phyloP scores from a whole-genome alignment of 352 stramenopile species.

The Pythium rishiriense region DNA sequence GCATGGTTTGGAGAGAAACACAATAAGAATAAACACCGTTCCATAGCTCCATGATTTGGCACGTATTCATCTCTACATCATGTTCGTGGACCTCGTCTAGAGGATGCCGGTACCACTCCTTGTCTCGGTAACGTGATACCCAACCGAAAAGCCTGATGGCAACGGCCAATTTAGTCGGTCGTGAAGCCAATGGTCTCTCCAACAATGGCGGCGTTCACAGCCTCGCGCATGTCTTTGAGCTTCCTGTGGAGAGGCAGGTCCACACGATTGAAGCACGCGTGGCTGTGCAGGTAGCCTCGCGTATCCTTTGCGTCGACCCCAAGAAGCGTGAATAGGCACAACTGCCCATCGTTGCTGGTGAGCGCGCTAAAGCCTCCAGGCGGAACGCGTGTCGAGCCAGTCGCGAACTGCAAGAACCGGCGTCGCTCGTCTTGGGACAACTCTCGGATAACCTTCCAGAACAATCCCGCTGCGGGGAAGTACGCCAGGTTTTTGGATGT shows the following conservation, averaged over 20 bases:
- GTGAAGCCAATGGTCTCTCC: conserved; percentile 15
- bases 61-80: too few species aligned
- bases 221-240: conserved; percentile 17
- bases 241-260: conserved; percentile 17
- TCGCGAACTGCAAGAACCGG: conserved; percentile 41
- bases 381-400: conserved; percentile 37
- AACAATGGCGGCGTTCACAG: conserved; percentile 4
- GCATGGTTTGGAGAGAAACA: too few species aligned
- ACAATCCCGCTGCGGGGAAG: conserved; percentile 10
- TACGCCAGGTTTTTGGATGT: not conserved
- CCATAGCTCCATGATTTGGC: too few species aligned
- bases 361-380: conserved; percentile 28
- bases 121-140: not conserved
- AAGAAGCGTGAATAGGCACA: conserved; percentile 28
- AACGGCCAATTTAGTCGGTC: not conserved
- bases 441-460: conserved; percentile 59
- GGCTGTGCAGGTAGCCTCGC: conserved; percentile 21
- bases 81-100: too few species aligned
- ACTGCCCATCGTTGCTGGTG: conserved; percentile 32
- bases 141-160: not conserved
- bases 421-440: conserved; percentile 28
- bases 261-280: conserved; percentile 22
- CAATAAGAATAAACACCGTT: too few species aligned
- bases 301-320: conserved; percentile 4
- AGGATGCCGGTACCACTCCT: not conserved